Conservation (phyloP, 345 rosid genomes). For the Gossypium raimondii region DNA sequence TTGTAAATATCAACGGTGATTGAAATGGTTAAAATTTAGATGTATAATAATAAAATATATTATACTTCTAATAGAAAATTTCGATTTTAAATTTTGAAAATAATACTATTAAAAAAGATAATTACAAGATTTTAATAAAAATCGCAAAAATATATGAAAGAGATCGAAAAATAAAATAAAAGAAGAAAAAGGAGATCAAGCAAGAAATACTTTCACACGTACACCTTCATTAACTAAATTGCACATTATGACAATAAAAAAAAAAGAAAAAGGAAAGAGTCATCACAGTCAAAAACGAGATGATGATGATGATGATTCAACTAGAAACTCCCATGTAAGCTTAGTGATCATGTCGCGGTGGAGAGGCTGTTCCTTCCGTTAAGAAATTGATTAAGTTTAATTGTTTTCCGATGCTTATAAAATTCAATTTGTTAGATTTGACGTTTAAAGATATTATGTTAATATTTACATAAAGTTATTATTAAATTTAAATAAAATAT, state of each 20-base stretch:
- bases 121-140: too few species aligned
- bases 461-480: too few species aligned
- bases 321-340: neutral
- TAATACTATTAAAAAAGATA: too few species aligned
- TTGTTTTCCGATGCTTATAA: too few species aligned
- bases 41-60: too few species aligned
- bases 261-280: neutral
- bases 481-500: too few species aligned
- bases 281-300: neutral
- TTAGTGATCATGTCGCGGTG: neutral
- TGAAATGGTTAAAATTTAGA: too few species aligned
- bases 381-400: neutral
- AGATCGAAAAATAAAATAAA: neutral
- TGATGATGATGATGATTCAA: neutral
- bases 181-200: neutral
- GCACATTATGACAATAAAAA: neutral
- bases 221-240: neutral
- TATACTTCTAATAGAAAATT: too few species aligned
- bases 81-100: rapidly evolving
- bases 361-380: neutral
- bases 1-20: too few species aligned
- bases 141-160: neutral
- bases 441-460: too few species aligned
- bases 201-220: neutral
- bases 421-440: too few species aligned